These are phyloP conservation scores for Raffaelea albimanens DNA, from an alignment of 2,329 filamentous ascomycete species.

Conservation along the genomic window DNA sequence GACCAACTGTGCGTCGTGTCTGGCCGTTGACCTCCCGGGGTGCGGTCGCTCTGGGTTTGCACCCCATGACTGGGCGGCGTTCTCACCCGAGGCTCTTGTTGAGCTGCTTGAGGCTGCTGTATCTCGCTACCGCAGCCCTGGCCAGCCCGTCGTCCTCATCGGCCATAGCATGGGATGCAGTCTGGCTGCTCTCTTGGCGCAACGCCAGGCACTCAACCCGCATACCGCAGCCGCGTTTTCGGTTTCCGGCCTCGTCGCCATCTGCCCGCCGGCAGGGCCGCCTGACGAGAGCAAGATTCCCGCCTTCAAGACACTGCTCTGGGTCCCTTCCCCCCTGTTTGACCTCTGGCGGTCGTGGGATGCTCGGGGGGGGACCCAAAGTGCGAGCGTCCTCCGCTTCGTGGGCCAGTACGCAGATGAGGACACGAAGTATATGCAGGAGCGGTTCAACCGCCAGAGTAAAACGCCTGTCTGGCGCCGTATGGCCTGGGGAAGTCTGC, in stretches of 20 bases:
- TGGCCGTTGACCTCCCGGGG: constrained; percentile 84
- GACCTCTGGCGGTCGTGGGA: constrained; percentile 72
- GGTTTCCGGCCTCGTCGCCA: constrained; percentile 56
- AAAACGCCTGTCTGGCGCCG: constrained; percentile 73
- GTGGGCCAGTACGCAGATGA: constrained; percentile 57
- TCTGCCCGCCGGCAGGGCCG: constrained; percentile 68
- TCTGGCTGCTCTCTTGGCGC: constrained; percentile 62
- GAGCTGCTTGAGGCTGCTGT: constrained; percentile 70
- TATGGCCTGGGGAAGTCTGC: constrained; percentile 66
- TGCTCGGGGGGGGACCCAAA: constrained; percentile 65
- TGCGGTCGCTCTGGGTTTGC: constrained; percentile 74
- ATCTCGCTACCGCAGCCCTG: constrained; percentile 58
- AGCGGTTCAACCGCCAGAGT: constrained; percentile 74
- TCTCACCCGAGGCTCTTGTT: constrained; percentile 64
- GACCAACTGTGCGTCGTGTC: constrained; percentile 71
- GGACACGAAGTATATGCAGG: constrained; percentile 57
- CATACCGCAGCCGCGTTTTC: constrained; percentile 26
- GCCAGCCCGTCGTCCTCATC: constrained; percentile 70
- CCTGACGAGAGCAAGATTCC: constrained; percentile 42
- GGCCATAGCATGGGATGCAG: constrained; percentile 88
- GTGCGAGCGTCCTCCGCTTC: constrained; percentile 70
- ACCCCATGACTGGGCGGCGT: constrained; percentile 65
- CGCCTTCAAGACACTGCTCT: constrained; percentile 48
- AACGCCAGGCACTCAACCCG: constrained; percentile 25
- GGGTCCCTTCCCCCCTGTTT: constrained; percentile 64